Conservation (phyloP, 1,284 basidiomycete species). For the Kalmanozyma brasiliensis region DNA sequence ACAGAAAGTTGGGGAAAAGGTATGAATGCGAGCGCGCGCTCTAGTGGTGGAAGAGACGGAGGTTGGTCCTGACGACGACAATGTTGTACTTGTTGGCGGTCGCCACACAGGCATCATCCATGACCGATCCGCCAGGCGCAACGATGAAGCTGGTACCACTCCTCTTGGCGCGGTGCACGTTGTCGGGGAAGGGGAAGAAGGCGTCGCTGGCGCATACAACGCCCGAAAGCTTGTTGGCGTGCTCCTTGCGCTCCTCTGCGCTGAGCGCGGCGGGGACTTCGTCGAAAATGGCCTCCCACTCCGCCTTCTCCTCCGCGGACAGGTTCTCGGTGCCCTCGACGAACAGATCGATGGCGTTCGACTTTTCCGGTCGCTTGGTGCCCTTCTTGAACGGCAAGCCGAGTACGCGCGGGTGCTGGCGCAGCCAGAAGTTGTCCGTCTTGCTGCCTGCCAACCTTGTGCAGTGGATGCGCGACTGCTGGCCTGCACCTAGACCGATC, state of each 20-base stretch:
- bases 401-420: slow-evolving; percentile 93
- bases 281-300: slow-evolving; percentile 93
- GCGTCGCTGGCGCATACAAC: slow-evolving; percentile 95
- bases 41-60: slow-evolving; percentile 68
- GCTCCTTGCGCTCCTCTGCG: slow-evolving; percentile 74
- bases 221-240: slow-evolving; percentile 70
- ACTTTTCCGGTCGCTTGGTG: slow-evolving; percentile 95
- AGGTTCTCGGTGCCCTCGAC: slow-evolving; percentile 77
- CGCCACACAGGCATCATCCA: slow-evolving; percentile 76
- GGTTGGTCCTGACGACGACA: slow-evolving; percentile 64
- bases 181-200: slow-evolving; percentile 99
- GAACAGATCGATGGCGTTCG: slow-evolving; percentile 96
- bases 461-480: slow-evolving; percentile 99
- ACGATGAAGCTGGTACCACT: slow-evolving; percentile 92
- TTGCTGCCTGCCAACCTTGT: slow-evolving; percentile 96
- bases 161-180: slow-evolving; percentile 90
- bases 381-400: slow-evolving; percentile 95
- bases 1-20: neutral
- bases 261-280: slow-evolving; percentile 77
- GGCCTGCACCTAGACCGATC: slow-evolving; percentile 95
- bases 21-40: neutral
- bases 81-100: slow-evolving; percentile 65
- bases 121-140: slow-evolving; percentile 93
- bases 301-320: slow-evolving; percentile 75
- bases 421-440: slow-evolving; percentile 99